Evolutionary conservation across 345 rosid genomes (phyloP).

Genomic region (Linum usitatissimum): DNA sequence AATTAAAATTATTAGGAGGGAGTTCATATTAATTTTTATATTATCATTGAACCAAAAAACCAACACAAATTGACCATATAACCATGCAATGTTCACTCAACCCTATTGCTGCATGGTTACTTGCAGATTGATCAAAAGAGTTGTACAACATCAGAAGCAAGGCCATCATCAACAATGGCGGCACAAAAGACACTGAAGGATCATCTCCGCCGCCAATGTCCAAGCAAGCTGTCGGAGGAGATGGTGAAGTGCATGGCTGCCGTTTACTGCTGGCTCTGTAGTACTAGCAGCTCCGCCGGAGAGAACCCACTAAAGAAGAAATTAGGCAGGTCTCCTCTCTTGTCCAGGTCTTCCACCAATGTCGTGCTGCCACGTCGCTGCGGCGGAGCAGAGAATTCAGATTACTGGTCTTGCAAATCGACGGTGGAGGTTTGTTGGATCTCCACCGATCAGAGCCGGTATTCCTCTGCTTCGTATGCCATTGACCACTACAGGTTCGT

Average conservation of each 20-base stretch:
- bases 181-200: constrained; percentile 53
- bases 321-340: constrained; percentile 28
- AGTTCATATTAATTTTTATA: too few species aligned
- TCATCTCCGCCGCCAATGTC: constrained; percentile 62
- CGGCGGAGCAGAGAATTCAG: constrained; percentile 16
- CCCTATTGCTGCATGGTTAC: too few species aligned
- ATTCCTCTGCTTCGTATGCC: constrained; percentile 61
- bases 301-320: constrained; percentile 23
- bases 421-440: constrained; percentile 62
- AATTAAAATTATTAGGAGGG: too few species aligned
- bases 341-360: constrained; percentile 59
- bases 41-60: too few species aligned
- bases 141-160: too few species aligned
- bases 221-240: constrained; percentile 82
- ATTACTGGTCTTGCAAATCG: constrained; percentile 61
- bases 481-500: constrained; percentile 65
- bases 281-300: constrained; percentile 22
- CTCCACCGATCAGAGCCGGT: constrained; percentile 51
- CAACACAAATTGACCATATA: too few species aligned
- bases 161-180: neutral
- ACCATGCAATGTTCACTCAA: too few species aligned
- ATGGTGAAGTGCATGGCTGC: constrained; percentile 86
- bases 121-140: too few species aligned
- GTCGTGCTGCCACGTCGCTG: constrained; percentile 42
- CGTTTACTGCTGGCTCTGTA: constrained; percentile 69